phyloP scores from a whole-genome alignment of 768 basidiomycete genomes.

The Trametes villosa region DNA sequence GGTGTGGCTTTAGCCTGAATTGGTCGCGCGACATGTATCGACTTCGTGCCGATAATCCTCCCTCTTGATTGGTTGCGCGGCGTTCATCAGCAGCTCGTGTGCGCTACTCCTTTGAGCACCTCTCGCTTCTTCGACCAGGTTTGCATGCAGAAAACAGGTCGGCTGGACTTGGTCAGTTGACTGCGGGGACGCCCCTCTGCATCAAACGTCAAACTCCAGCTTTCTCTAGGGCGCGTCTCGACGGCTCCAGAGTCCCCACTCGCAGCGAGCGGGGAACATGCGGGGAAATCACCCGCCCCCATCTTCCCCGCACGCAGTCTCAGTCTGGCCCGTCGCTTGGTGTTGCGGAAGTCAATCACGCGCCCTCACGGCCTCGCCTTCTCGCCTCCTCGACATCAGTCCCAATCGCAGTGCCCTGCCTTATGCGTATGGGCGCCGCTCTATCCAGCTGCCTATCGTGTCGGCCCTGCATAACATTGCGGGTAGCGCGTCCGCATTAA shows the following conservation, averaged over 20 bases:
- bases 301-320: neutral
- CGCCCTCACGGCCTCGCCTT: neutral
- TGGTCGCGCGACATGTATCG: neutral
- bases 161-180: too few species aligned
- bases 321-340: neutral
- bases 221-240: too few species aligned
- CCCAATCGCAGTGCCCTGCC: too few species aligned
- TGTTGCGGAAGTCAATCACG: neutral
- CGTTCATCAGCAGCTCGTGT: too few species aligned
- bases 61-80: neutral
- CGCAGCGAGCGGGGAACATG: too few species aligned
- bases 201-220: too few species aligned
- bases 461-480: neutral
- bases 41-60: neutral
- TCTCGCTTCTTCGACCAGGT: too few species aligned
- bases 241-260: too few species aligned
- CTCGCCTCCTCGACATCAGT: slow-evolving; percentile 3
- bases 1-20: neutral
- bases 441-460: slow-evolving; percentile 8
- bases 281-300: neutral
- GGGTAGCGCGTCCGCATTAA: neutral
- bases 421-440: neutral
- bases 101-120: too few species aligned
- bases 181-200: too few species aligned
- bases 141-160: too few species aligned